Percentiles rank a stretch among this genome's conserved stretches.
Conservation (phyloP, 148 eudicot species). For the Fagopyrum homotropicum region DNA sequence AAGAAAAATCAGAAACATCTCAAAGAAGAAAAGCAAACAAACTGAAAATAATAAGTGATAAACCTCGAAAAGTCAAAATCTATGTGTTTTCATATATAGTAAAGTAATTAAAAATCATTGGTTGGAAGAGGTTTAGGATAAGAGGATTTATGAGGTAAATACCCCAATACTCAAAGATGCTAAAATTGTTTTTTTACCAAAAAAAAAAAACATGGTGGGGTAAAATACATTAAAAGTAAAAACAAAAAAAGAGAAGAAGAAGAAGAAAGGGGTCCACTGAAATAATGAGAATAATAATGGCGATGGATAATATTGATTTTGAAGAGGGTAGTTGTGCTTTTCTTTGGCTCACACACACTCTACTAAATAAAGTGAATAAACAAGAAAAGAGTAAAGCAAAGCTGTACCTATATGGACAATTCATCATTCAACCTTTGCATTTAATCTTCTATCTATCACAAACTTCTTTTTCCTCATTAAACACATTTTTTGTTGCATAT, state of each 20-base stretch:
- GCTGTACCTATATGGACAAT: background rate
- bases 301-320: background rate
- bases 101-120: no score
- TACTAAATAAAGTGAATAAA: background rate
- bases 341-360: background rate
- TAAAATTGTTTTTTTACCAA: no score
- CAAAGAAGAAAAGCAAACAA: no score
- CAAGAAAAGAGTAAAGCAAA: background rate
- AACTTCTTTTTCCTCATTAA: background rate
- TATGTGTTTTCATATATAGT: no score
- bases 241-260: background rate
- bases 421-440: constrained; percentile 3
- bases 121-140: background rate
- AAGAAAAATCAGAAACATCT: no score
- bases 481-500: background rate
- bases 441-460: background rate
- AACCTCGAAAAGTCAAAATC: no score
- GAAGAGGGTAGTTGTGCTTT: background rate
- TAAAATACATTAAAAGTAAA: background rate
- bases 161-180: background rate
- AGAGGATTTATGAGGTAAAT: background rate
- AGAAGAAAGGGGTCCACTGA: background rate
- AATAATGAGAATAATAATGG: constrained; percentile 5
- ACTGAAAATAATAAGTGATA: no score
- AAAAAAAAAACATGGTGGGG: background rate